A percentile compares a stretch with the other conserved stretches of the same genome.
Conservation (phyloP, 2,329 filamentous ascomycete species). For the Talaromyces sp. region DNA sequence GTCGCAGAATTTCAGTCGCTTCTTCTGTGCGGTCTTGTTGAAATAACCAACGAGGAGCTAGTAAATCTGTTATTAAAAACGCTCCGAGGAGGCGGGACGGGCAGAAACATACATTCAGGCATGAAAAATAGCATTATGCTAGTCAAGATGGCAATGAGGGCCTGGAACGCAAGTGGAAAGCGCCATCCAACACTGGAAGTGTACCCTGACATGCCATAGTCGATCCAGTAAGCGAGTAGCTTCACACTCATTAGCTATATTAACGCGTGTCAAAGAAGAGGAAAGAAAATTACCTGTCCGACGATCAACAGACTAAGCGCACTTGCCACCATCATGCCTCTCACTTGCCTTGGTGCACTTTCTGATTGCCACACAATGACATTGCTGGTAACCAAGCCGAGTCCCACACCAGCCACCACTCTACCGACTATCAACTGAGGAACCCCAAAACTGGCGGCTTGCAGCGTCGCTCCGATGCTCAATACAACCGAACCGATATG, state of each 20-base stretch:
- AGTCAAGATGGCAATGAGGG: slow-evolving; percentile 13
- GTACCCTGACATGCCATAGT: slow-evolving; percentile 21
- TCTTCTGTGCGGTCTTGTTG: slow-evolving; percentile 13
- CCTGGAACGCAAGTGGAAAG: slow-evolving; percentile 13
- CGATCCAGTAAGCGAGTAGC: slow-evolving; percentile 15
- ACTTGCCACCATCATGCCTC: slow-evolving; percentile 14
- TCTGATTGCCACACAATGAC: slow-evolving; percentile 26
- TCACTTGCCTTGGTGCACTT: slow-evolving; percentile 10
- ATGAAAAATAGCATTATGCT: slow-evolving; percentile 15
- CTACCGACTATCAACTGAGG: slow-evolving; percentile 52
- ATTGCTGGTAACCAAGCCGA: slow-evolving; percentile 21
- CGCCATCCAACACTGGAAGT: slow-evolving; percentile 22
- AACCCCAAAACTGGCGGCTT: slow-evolving; percentile 44
- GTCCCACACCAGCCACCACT: slow-evolving; percentile 48
- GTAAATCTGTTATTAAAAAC: background rate
- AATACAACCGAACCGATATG: slow-evolving; percentile 56
- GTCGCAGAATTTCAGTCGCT: slow-evolving; percentile 16
- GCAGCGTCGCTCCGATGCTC: slow-evolving; percentile 55
- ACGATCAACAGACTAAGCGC: slow-evolving; percentile 19
- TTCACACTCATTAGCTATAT: background rate
- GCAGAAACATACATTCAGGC: slow-evolving; percentile 16
- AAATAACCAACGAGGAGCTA: slow-evolving; percentile 20
- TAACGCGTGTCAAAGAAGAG: too few species aligned
- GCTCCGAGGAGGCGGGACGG: too few species aligned
- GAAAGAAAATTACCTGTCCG: slow-evolving; percentile 11